Conservation (phyloP, 2,329 filamentous ascomycete genomes). For the Dothiorella sarmentorum region DNA sequence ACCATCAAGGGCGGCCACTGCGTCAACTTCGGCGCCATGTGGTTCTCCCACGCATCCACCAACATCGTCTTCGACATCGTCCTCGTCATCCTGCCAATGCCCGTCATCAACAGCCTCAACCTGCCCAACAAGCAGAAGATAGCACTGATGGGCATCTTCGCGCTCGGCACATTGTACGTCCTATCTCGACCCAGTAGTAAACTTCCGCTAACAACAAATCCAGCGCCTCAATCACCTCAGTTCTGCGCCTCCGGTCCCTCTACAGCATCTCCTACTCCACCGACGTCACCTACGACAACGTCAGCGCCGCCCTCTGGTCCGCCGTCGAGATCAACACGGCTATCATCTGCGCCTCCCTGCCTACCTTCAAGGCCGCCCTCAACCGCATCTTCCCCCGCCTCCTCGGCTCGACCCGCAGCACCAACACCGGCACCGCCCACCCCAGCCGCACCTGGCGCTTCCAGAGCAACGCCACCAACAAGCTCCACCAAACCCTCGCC, state of each 20-base stretch:
- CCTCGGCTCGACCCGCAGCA: neutral
- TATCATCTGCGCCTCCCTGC: slow-evolving; percentile 30
- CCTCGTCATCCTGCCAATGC: slow-evolving; percentile 32
- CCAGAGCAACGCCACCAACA: neutral
- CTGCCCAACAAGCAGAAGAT: slow-evolving; percentile 29
- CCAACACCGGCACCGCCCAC: neutral
- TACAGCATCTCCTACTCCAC: slow-evolving; percentile 29
- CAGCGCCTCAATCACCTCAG: slow-evolving; percentile 32
- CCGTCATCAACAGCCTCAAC: slow-evolving; percentile 30
- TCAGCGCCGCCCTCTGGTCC: slow-evolving; percentile 30
- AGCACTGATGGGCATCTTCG: slow-evolving; percentile 33
- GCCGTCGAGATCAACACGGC: slow-evolving; percentile 31
- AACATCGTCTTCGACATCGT: slow-evolving; percentile 33
- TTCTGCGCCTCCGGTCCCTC: slow-evolving; percentile 32
- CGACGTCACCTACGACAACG: slow-evolving; percentile 35
- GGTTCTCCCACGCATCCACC: slow-evolving; percentile 32
- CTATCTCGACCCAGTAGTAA: neutral
- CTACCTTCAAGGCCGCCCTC: slow-evolving; percentile 19
- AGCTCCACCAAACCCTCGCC: neutral
- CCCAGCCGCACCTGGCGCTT: slow-evolving; percentile 5
- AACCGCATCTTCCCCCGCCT: neutral
- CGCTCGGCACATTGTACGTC: slow-evolving; percentile 30
- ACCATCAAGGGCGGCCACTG: slow-evolving; percentile 19
- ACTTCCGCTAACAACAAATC: neutral
- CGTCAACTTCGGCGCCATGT: slow-evolving; percentile 27